phyloP scores from a whole-genome alignment of 2,329 filamentous ascomycete species.

The Neocatenulostroma microsporum region DNA sequence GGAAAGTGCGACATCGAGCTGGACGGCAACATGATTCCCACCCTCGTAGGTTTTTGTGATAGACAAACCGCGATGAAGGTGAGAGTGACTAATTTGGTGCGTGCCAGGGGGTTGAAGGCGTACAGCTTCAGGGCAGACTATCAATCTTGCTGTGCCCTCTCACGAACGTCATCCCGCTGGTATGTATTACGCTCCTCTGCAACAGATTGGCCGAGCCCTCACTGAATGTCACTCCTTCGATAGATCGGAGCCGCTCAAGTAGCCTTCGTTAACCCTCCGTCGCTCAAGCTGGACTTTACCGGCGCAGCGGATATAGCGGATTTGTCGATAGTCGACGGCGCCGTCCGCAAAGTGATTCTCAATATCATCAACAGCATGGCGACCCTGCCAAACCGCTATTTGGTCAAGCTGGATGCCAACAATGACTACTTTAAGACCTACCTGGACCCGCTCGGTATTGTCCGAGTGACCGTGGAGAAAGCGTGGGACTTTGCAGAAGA shows the following conservation, averaged over 20 bases:
- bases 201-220: slow-evolving; percentile 7
- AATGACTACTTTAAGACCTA: slow-evolving; percentile 45
- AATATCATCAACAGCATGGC: slow-evolving; percentile 40
- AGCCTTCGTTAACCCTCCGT: slow-evolving; percentile 43
- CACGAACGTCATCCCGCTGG: slow-evolving; percentile 41
- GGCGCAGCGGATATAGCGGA: slow-evolving; percentile 42
- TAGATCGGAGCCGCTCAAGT: slow-evolving; percentile 44
- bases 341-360: slow-evolving; percentile 40
- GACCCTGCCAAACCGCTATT: slow-evolving; percentile 44
- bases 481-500: slow-evolving; percentile 33
- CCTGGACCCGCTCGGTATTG: slow-evolving; percentile 36
- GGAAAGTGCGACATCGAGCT: slow-evolving; percentile 42
- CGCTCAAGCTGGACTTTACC: slow-evolving; percentile 42
- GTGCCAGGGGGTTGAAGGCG: slow-evolving; percentile 38
- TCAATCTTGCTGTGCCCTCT: slow-evolving; percentile 40
- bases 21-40: slow-evolving; percentile 38
- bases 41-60: slow-evolving; percentile 37
- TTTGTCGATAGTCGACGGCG: slow-evolving; percentile 34
- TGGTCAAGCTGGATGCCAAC: slow-evolving; percentile 41
- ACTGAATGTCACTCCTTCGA: background rate
- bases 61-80: too few relatives aligned
- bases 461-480: slow-evolving; percentile 39
- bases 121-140: slow-evolving; percentile 39
- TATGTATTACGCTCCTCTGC: slow-evolving; percentile 22
- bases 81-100: background rate